Conservation (phyloP, 73 alveolate species). For the Paramecium sexaurelia region DNA sequence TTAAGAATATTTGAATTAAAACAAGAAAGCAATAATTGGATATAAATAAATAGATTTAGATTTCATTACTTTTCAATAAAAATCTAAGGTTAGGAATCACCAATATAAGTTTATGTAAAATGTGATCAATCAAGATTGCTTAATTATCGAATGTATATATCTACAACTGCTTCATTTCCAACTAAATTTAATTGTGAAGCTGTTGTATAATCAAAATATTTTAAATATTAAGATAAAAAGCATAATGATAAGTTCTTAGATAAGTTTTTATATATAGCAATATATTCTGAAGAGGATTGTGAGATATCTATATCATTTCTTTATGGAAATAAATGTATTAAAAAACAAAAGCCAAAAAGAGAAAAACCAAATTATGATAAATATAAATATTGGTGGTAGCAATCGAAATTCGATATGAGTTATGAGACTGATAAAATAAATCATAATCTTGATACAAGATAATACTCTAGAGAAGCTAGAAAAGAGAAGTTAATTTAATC, state of each 20-base stretch:
- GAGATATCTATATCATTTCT: background rate
- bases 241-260: slow-evolving; percentile 3
- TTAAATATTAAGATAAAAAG: slow-evolving; percentile 29
- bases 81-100: slow-evolving; percentile 39
- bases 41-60: background rate
- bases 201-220: slow-evolving; percentile 17
- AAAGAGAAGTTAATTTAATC: background rate
- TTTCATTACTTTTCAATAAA: slow-evolving; percentile 48
- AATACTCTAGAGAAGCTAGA: slow-evolving; percentile 10
- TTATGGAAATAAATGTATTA: background rate
- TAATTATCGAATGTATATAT: background rate
- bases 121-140: background rate
- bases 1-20: background rate
- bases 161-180: slow-evolving; percentile 45
- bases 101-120: slow-evolving; percentile 15
- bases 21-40: background rate
- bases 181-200: slow-evolving; percentile 52
- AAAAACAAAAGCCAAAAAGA: background rate
- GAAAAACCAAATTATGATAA: slow-evolving; percentile 36
- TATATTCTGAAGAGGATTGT: slow-evolving; percentile 42
- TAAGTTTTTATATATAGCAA: background rate
- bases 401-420: background rate
- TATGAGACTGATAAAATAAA: background rate
- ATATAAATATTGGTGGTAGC: background rate
- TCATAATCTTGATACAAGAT: background rate